phyloP scores from a whole-genome alignment of 495 filamentous ascomycete species.

The Aspergillus panamensis region DNA sequence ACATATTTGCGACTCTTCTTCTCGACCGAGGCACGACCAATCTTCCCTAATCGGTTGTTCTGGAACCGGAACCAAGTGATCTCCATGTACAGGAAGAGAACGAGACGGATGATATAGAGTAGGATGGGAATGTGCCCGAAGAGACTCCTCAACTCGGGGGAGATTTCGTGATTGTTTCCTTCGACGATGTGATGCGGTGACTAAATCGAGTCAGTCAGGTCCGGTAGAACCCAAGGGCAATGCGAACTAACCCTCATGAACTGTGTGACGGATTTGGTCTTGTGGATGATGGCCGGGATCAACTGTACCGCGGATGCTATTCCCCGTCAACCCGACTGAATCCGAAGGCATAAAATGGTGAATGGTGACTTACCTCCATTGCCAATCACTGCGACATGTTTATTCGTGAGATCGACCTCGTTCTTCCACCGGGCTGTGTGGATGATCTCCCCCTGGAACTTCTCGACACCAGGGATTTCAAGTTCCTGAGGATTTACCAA shows the following conservation, averaged over 20 bases:
- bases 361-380: slow-evolving; percentile 26
- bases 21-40: slow-evolving; percentile 5
- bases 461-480: slow-evolving; percentile 42
- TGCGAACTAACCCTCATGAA: slow-evolving; percentile 15
- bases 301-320: slow-evolving; percentile 17
- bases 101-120: slow-evolving; percentile 12
- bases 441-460: slow-evolving; percentile 50
- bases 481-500: slow-evolving; percentile 44
- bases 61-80: slow-evolving; percentile 14
- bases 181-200: slow-evolving; percentile 17
- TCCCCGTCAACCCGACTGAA: neutral
- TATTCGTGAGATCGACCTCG: slow-evolving; percentile 48
- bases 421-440: slow-evolving; percentile 58
- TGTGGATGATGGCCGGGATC: slow-evolving; percentile 13
- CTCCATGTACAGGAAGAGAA: slow-evolving; percentile 20
- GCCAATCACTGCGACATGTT: slow-evolving; percentile 56
- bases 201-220: slow-evolving; percentile 2
- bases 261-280: slow-evolving; percentile 13
- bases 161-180: slow-evolving; percentile 7
- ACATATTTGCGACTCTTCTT: slow-evolving; percentile 10
- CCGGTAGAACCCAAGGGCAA: neutral
- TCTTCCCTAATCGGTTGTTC: slow-evolving; percentile 10
- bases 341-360: neutral
- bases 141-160: neutral
- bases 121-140: slow-evolving; percentile 14